Conservation (phyloP, 129 eudicot genomes). For the carrot (Daucus carota) region DNA sequence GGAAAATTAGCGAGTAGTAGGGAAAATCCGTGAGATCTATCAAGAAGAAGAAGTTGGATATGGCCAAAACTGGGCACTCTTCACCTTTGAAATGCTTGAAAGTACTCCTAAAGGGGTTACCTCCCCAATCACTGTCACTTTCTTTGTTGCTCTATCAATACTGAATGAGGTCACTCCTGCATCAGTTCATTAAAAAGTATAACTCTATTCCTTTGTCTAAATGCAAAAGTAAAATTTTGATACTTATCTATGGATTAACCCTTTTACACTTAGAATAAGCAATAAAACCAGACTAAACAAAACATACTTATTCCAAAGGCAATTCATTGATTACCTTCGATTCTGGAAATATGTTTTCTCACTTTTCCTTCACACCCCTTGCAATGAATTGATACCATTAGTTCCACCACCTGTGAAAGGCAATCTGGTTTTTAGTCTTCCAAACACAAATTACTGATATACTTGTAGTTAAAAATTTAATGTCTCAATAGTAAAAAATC, state of each 20-base stretch:
- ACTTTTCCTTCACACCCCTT: slow-evolving; percentile 67
- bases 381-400: slow-evolving; percentile 65
- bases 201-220: background rate
- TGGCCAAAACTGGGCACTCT: slow-evolving; percentile 56
- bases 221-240: background rate
- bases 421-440: background rate
- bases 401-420: slow-evolving; percentile 46
- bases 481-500: background rate
- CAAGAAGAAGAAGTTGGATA: slow-evolving; percentile 32
- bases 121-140: slow-evolving; percentile 42
- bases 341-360: slow-evolving; percentile 54
- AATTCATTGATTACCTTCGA: slow-evolving; percentile 34
- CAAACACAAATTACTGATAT: background rate
- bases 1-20: background rate
- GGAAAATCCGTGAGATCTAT: slow-evolving; percentile 12
- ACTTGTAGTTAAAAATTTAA: background rate
- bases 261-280: background rate
- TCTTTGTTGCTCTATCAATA: slow-evolving; percentile 47
- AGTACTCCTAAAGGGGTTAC: slow-evolving; percentile 48
- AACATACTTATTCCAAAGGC: background rate
- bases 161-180: slow-evolving; percentile 56
- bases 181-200: background rate
- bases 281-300: background rate
- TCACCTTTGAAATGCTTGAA: slow-evolving; percentile 54
- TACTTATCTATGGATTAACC: background rate